Percentiles rank a stretch among this genome's conserved stretches.
Evolutionary conservation across 2,329 filamentous ascomycete genomes (phyloP).

Genomic region (Aspergillus eucalypticola): DNA sequence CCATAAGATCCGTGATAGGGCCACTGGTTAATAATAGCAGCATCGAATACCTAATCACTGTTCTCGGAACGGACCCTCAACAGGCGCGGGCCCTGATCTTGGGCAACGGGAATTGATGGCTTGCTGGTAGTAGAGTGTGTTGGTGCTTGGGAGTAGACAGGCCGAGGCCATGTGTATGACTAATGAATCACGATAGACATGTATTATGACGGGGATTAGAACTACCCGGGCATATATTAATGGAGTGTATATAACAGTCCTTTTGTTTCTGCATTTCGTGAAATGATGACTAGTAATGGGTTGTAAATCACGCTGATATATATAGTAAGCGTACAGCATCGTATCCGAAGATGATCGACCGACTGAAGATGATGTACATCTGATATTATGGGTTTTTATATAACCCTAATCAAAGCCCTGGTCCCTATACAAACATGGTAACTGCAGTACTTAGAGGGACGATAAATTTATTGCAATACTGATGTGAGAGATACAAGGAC

Average conservation of each 20-base stretch:
- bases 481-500: too few species aligned
- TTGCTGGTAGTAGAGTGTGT: conserved; percentile 1
- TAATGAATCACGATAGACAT: conserved; percentile 44
- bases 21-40: conserved; percentile 39
- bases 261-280: too few species aligned
- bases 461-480: too few species aligned
- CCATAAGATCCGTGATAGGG: conserved; percentile 1
- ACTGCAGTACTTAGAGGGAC: too few species aligned
- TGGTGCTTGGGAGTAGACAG: background rate
- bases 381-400: too few species aligned
- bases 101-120: conserved; percentile 23
- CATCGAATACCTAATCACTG: conserved; percentile 64
- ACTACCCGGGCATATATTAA: background rate
- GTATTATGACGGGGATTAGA: conserved; percentile 23
- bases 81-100: conserved; percentile 53
- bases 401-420: too few species aligned
- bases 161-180: conserved; percentile 31
- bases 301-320: too few species aligned
- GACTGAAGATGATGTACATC: too few species aligned
- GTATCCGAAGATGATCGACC: too few species aligned
- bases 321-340: too few species aligned
- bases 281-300: too few species aligned
- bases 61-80: conserved; percentile 58
- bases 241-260: background rate
- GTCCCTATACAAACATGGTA: too few species aligned